Percentiles rank a stretch among this genome's conserved stretches.
These are phyloP conservation scores for Trichoderma sp. DNA, from an alignment of 2,329 filamentous ascomycete genomes.

Conservation along the genomic window DNA sequence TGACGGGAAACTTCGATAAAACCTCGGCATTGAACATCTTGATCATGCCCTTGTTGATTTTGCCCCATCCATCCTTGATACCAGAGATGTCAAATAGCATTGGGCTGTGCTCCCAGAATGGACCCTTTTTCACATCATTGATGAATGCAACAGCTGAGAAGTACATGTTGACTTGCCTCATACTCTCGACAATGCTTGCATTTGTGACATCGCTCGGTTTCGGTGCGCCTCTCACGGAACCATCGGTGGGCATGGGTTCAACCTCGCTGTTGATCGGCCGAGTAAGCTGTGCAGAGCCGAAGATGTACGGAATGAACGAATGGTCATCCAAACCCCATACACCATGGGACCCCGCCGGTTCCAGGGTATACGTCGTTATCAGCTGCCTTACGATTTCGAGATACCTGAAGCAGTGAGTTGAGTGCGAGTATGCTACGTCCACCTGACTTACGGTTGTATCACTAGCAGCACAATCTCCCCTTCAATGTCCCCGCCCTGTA, in stretches of 20 bases:
- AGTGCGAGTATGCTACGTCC: neutral
- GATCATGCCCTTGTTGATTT: constrained; percentile 99
- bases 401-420: constrained; percentile 58
- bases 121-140: constrained; percentile 92
- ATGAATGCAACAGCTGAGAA: constrained; percentile 97
- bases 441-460: constrained; percentile 71
- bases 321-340: constrained; percentile 99
- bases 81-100: constrained; percentile 94
- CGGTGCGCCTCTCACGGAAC: constrained; percentile 72
- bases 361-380: constrained; percentile 88
- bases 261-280: constrained; percentile 65
- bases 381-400: constrained; percentile 77
- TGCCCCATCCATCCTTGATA: constrained; percentile 91
- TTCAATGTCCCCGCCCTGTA: constrained; percentile 61
- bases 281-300: constrained; percentile 87
- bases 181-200: constrained; percentile 62
- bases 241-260: constrained; percentile 71
- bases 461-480: constrained; percentile 79
- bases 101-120: constrained; percentile 96
- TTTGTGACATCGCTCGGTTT: constrained; percentile 71
- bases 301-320: constrained; percentile 90
- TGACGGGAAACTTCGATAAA: constrained; percentile 92
- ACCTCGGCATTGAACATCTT: constrained; percentile 99
- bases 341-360: constrained; percentile 93
- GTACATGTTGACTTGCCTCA: constrained; percentile 77